Percentiles rank a stretch among this genome's conserved stretches.
These are phyloP conservation scores for Stagonosporopsis cucurbitacearum DNA, from an alignment of 2,329 filamentous ascomycete species.

Conservation along the genomic window DNA sequence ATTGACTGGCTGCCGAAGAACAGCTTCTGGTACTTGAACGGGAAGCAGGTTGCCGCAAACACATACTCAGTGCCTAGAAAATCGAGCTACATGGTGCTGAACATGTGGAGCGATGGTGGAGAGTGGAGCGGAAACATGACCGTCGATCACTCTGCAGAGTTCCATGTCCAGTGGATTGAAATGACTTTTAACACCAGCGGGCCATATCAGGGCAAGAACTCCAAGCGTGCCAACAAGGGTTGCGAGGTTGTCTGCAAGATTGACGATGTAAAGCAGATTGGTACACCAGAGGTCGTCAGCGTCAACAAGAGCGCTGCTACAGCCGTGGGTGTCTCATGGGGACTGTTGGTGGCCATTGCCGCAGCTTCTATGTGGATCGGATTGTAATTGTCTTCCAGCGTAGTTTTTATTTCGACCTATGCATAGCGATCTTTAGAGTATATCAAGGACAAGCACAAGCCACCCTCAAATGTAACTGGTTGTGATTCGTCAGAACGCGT, in stretches of 20 bases:
- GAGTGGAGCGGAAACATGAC: constrained; percentile 67
- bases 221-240: constrained; percentile 33
- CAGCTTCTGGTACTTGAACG: constrained; percentile 65
- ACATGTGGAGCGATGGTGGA: constrained; percentile 68
- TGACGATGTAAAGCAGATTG: constrained; percentile 43
- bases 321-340: constrained; percentile 37
- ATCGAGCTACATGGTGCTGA: constrained; percentile 61
- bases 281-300: constrained; percentile 45
- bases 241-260: constrained; percentile 49
- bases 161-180: constrained; percentile 70
- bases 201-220: constrained; percentile 33
- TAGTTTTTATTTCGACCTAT: background rate
- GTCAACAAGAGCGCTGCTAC: constrained; percentile 23
- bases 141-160: constrained; percentile 56
- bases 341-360: constrained; percentile 31
- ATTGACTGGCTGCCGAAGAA: constrained; percentile 64
- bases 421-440: constrained; percentile 13
- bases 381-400: constrained; percentile 16
- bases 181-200: constrained; percentile 59
- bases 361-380: constrained; percentile 29
- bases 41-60: constrained; percentile 59
- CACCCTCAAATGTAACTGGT: background rate
- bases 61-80: constrained; percentile 63
- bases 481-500: background rate
- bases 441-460: background rate